Evolutionary conservation across 192 early-diverging fungal genomes (phyloP), one percentile per base, ranked within the genome.

Genomic region (Podochytrium sp.): DNA sequence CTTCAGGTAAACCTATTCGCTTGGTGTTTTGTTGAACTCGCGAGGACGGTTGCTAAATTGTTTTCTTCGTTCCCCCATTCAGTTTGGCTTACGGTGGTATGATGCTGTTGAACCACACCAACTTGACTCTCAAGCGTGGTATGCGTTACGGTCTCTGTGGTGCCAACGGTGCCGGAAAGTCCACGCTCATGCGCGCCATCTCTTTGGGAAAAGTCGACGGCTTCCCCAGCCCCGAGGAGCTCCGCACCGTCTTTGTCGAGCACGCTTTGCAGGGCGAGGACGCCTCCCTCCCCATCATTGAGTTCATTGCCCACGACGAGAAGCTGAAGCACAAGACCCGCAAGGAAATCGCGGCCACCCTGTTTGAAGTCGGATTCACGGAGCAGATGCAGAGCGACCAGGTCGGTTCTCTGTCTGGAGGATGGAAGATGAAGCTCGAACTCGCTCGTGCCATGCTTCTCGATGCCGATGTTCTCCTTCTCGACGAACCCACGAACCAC

Each of bases 401-500:
- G 10, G 77, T 83, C 34, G 78, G 81, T 10, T 64, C 77, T 34
- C 77, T 89, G 27, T 89, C 87, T 10, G 87, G 87, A 30, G 87
- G 87, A 37, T 89, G 87, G 87, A 84, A 83, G 58, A 89, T 89
- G 87, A 89, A 87, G 76, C 65, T 89, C 51, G 84, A 84, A 51
- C 79, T 89, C 38, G 86, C 87, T 27, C 71, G 87, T 37, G 87
- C 87, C 6, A 86, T 89, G 71, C 74, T 89, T 14, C 39, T 82
- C 25, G 90, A 93, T 35, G 93, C 96, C 6, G 94, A 94, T 66
- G 90, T 98, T 39, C 83, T 98, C 47, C 86, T 98, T 37, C 81
- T 98, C 49, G 96, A 98, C 80, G 95, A 98, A 83, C 96, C 96
- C 27, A 98, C 92, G 14, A 94, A 94, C 78, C 92, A 94, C 77